Evolutionary conservation across 441 rosid species (phyloP), one percentile per base, ranked within the genome.

Genomic region (Breynia disticha): DNA sequence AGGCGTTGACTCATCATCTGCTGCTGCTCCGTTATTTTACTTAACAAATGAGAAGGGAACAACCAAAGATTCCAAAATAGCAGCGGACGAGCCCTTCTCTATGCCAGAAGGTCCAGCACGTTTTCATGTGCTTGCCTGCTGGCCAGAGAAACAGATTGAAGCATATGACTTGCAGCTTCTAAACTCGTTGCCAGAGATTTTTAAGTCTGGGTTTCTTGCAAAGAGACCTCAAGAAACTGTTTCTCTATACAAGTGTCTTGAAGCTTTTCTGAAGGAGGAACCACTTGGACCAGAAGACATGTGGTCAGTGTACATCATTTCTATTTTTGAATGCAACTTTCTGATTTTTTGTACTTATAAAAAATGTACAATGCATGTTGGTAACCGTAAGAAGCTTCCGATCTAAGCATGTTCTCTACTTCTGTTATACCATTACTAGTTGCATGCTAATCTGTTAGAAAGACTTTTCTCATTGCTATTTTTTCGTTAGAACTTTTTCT

Each of bases 271-370:
- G 64, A 80, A 63, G 50, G 86, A 76, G 73, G 88, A 84, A 63
- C 93, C 88, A 21, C 73, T 84, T 65, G 93, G 93, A 64, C 91
- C 84, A 35, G 91, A 81, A 62, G 88, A 84, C 67, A 84, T 81
- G 91, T 81, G 88, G 91, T 84, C 47, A 77, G 67, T 60, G 24
- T 24, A 18, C 22, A 22, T 59, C 17, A 2, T 9, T 16, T 9
- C 46, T 19, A 19, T 35, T 19, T 20, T 15, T n/a, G 46, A 50
- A 35, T 20, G 18, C 22, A 22, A 22, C 43, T 17, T 54, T 39
- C 11, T 7, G n/a, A 7, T 38, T 4, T 28, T 9, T 28, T 9
- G 7, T 9, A 28, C 35, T 4, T 2, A 5, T 28, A 28, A 4
- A 28, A 28, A 28, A 28, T 28, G 35, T 28, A 5, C 32, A 24